Percentiles rank a stretch among this genome's conserved stretches.
These are phyloP conservation scores for Fusarium globosum DNA, from an alignment of 2,329 filamentous ascomycete species.

Conservation along the genomic window DNA sequence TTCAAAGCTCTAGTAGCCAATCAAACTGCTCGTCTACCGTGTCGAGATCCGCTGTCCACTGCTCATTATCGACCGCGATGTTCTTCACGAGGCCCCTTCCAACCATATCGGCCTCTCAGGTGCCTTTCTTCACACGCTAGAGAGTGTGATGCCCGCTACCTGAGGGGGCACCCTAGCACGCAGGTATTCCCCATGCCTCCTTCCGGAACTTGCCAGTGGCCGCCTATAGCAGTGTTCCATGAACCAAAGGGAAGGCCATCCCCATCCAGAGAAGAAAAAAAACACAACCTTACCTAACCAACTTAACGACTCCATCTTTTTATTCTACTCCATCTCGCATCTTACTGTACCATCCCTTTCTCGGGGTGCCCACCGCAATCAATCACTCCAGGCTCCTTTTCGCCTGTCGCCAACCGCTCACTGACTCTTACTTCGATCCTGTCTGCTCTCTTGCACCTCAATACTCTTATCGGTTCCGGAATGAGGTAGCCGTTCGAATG, in stretches of 20 bases:
- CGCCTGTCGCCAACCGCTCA: constrained; percentile 18
- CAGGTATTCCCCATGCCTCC: constrained; percentile 23
- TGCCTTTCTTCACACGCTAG: constrained; percentile 20
- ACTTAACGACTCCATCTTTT: constrained; percentile 45
- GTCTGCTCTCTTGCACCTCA: constrained; percentile 23
- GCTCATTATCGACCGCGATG: constrained; percentile 11
- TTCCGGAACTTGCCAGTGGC: constrained; percentile 35
- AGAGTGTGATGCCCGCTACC: constrained; percentile 9
- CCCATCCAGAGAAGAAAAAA: constrained; percentile 34
- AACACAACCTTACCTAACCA: constrained; percentile 31
- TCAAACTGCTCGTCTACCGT: constrained; percentile 6
- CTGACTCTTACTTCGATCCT: neutral
- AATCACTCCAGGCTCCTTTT: constrained; percentile 17
- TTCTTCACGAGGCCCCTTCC: constrained; percentile 22
- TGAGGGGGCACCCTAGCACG: constrained; percentile 14
- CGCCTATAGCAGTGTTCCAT: constrained; percentile 24
- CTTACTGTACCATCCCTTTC: constrained; percentile 38
- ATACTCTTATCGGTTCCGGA: constrained; percentile 52
- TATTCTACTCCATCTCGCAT: constrained; percentile 39
- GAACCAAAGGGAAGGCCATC: constrained; percentile 17
- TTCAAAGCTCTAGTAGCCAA: constrained; percentile 16
- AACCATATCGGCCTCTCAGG: constrained; percentile 33
- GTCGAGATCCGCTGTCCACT: constrained; percentile 14
- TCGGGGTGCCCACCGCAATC: constrained; percentile 32
- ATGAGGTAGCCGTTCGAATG: constrained; percentile 68